Base-by-base conservation (phyloP, 202 grass and related monocot species). In the Carex arenaria region DNA sequence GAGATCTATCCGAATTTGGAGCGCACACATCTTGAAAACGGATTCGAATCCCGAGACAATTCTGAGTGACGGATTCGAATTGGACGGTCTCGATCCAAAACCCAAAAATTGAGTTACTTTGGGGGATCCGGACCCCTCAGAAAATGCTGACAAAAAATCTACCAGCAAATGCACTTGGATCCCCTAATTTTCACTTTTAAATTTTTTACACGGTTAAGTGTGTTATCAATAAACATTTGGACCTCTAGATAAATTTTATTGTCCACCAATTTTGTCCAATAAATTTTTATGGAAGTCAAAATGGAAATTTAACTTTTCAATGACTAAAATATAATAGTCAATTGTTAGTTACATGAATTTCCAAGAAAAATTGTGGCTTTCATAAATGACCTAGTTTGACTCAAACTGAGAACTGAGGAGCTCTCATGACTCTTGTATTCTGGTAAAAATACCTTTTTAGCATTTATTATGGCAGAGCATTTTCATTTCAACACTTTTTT, bases 371-470 rank as follows among this genome's bases (percentile, higher is more conserved):
- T 1, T 13, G 19, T 74, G 7, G 20, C 22, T 53, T 74, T 40
- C 70, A 14, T 77, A 56, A 77, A 77, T 57, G 52, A 10, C 14
- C 23, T 57, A 31, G 49, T 76, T 76, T 57, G 72, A 76, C 72
- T 56, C 26, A 23, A 30, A 55, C 31, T 54, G 72, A 31, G n/a
- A 8, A 30, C 9, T 26, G 17, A 30, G 43, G 43, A 52, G 43
- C 72, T 17, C 5, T 51, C 69, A 28, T 72, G 43, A 49, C 40
- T 72, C 70, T 9, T 75, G 47, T 32, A 13, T 45, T 71, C 10
- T 71, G 36, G 38, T 30, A 75, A 75, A 55, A 55, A 31, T 52
- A 30, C 28, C 30, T 52, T 32, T 38, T 13, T 28, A 9, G 7
- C 72, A 31, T n/a, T 32, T 30, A 76, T 76, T 56, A 32, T 19